Conservation (phyloP, 1,284 basidiomycete genomes). For the Fomes fomentarius region DNA sequence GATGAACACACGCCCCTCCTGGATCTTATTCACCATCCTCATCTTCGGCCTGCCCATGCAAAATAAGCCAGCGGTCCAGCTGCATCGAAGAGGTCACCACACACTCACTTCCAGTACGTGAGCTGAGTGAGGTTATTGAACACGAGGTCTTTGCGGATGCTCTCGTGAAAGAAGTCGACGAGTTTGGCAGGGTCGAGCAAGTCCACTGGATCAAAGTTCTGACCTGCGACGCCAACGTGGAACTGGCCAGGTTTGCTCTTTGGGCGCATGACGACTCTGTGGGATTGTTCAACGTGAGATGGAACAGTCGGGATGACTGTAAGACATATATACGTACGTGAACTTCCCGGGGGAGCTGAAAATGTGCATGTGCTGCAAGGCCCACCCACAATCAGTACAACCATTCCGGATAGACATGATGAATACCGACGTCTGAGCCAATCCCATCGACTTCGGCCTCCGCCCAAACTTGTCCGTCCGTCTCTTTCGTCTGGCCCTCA, state of each 20-base stretch:
- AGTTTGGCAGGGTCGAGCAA: conserved; percentile 14
- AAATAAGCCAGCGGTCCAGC: too few relatives aligned
- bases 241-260: not conserved
- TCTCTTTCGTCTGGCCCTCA: conserved; percentile 35
- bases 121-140: conserved; percentile 5
- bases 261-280: conserved; percentile 10
- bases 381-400: not conserved
- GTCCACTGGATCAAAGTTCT: conserved; percentile 13
- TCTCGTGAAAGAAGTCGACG: conserved; percentile 9
- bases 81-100: not conserved
- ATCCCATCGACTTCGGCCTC: conserved; percentile 36
- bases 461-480: conserved; percentile 33
- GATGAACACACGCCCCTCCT: conserved; percentile 39
- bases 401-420: not conserved
- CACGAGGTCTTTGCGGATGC: conserved; percentile 9
- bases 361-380: conserved; percentile 36
- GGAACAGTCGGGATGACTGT: too few relatives aligned
- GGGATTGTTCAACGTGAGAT: too few relatives aligned
- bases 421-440: conserved; percentile 22
- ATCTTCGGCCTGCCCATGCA: conserved; percentile 37
- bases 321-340: conserved; percentile 14
- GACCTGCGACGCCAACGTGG: conserved; percentile 12
- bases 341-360: conserved; percentile 27
- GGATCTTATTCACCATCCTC: conserved; percentile 40
- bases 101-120: conserved; percentile 18